Evolutionary conservation across 768 basidiomycete species (phyloP).

Genomic region (Calocybe cyanea): DNA sequence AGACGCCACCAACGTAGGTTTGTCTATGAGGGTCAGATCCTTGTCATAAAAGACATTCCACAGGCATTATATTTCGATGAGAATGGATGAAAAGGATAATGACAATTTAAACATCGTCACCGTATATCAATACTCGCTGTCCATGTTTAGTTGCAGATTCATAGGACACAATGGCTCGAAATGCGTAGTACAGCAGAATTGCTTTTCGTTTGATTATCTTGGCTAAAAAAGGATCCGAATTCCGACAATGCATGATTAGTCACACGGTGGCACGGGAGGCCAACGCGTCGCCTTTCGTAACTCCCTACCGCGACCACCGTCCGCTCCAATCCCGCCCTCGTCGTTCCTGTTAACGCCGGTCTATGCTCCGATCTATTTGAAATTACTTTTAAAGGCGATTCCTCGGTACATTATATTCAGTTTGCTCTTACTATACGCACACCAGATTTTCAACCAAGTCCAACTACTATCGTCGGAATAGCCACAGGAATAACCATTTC

Average conservation of each 20-base stretch:
- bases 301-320: background rate
- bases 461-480: conserved; percentile 1
- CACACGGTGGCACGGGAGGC: conserved; percentile 9
- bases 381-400: too few species aligned
- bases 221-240: background rate
- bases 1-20: too few species aligned
- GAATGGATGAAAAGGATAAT: too few species aligned
- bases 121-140: too few species aligned
- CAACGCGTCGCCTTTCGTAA: conserved; percentile 6
- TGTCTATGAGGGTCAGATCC: too few species aligned
- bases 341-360: too few species aligned
- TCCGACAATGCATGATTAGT: background rate
- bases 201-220: background rate
- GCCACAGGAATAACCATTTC: background rate
- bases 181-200: too few species aligned
- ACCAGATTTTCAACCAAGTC: conserved; percentile 1
- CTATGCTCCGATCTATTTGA: conserved; percentile 3
- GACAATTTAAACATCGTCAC: too few species aligned
- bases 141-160: too few species aligned
- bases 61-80: too few species aligned
- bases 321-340: background rate
- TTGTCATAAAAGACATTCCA: too few species aligned
- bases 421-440: background rate
- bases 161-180: too few species aligned
- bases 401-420: background rate